Conservation (phyloP, 2,329 filamentous ascomycete species). For the Neofusicoccum laricinum region DNA sequence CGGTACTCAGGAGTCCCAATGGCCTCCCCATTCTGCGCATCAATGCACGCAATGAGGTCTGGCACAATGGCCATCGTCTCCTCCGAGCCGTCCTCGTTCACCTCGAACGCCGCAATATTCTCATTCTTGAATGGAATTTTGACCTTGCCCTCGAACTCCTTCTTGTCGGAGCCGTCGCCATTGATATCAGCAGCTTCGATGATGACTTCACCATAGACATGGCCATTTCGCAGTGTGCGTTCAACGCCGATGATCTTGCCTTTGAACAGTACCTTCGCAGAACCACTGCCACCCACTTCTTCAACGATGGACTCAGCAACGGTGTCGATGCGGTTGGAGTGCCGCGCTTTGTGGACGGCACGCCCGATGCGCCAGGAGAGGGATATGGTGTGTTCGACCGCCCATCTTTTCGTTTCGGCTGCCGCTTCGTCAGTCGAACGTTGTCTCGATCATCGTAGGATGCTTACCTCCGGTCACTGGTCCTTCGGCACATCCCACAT, state of each 20-base stretch:
- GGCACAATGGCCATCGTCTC: slow-evolving; percentile 32
- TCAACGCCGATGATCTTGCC: slow-evolving; percentile 47
- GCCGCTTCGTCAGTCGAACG: not conserved
- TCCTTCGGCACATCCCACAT: slow-evolving; percentile 35
- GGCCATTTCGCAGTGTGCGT: slow-evolving; percentile 39
- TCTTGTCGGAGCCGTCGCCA: not conserved
- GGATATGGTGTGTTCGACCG: slow-evolving; percentile 38
- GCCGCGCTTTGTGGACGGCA: slow-evolving; percentile 33
- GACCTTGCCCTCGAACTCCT: slow-evolving; percentile 7
- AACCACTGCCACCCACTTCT: slow-evolving; percentile 38
- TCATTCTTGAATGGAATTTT: slow-evolving; percentile 30
- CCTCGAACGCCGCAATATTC: slow-evolving; percentile 25
- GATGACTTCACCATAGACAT: slow-evolving; percentile 43
- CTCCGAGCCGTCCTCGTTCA: slow-evolving; percentile 34
- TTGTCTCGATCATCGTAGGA: not conserved
- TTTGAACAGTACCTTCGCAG: slow-evolving; percentile 41
- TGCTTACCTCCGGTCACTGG: slow-evolving; percentile 31
- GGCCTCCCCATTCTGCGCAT: slow-evolving; percentile 46
- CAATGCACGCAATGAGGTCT: slow-evolving; percentile 50
- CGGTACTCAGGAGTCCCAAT: slow-evolving; percentile 55
- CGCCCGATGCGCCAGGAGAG: slow-evolving; percentile 39
- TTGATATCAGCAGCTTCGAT: slow-evolving; percentile 26
- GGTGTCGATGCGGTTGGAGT: slow-evolving; percentile 34
- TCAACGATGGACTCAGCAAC: slow-evolving; percentile 41
- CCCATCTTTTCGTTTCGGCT: slow-evolving; percentile 35